Base-by-base conservation (phyloP, 2,329 filamentous ascomycete species). In the Bipolaris sorokiniana region DNA sequence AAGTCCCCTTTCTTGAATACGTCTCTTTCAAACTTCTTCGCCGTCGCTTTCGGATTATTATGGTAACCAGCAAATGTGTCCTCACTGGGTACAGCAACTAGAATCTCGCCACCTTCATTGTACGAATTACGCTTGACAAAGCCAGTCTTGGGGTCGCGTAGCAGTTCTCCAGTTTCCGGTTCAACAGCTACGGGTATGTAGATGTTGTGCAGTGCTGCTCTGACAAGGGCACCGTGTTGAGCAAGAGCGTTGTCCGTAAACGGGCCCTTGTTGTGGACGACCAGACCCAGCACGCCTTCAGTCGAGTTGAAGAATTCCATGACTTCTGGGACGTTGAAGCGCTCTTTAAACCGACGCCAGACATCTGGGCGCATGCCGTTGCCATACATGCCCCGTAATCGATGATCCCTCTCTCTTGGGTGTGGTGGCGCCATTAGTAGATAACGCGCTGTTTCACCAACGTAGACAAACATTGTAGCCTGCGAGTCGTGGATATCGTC, bases 291-390 rank as follows among this genome's bases (percentile, higher is more conserved):
- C 42, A 90, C 81, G 33, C 89, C 88, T 74, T 92, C 90, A 0
- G 88, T 90, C 31, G 86, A 89, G 68, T 88, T 90, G 80, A 91
- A 93, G 76, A 93, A 92, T 74, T 92, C 90, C 54, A 80, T 80
- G 2, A 92, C 84, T 38, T 84, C 82, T 6, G 80, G 76, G 53
- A 90, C 82, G 51, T 81, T 82, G 72, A 89, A 89, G 2, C 87
- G 81, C 52, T 88, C 81, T 51, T 83, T 77, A 73, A 90, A 90
- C 13, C 81, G 77, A 28, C 78, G 73, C 88, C 88, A 90, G 0
- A 90, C 85, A 67, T 90, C 88, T 0, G 88, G 87, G 1, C 87
- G 80, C 67, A 89, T 79, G 0, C 87, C 87, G 67, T 90, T 90
- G 55, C 87, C 87, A 66, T 82, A 87, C 76, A 88, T 87, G 26